A percentile compares a stretch with the other conserved stretches of the same genome.
Evolutionary conservation across 2,329 filamentous ascomycete genomes (phyloP).

Genomic region (Clarireedia paspali): DNA sequence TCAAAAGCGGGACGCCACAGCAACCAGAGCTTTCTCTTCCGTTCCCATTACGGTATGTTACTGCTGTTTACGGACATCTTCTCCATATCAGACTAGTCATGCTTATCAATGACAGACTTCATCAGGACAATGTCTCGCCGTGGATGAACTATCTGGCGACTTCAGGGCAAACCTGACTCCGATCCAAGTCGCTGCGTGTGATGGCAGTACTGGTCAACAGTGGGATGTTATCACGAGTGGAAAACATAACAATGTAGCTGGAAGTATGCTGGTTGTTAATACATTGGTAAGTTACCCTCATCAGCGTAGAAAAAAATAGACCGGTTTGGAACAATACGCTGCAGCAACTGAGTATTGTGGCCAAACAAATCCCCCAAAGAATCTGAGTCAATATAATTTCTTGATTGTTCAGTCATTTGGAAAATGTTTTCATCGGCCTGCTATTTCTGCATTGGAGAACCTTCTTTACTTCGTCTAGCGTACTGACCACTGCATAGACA

Average conservation of each 20-base stretch:
- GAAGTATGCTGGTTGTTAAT: conserved; percentile 44
- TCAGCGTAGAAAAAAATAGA: no score
- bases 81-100: not conserved
- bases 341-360: no score
- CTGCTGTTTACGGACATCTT: not conserved
- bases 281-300: conserved; percentile 32
- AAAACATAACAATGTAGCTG: conserved; percentile 40
- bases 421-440: not conserved
- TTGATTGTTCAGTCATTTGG: not conserved
- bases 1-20: conserved; percentile 35
- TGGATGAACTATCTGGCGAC: conserved; percentile 38
- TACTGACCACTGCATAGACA: conserved; percentile 29
- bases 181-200: conserved; percentile 34
- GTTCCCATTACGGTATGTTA: conserved; percentile 34
- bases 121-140: conserved; percentile 35
- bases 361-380: not conserved
- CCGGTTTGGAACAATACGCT: no score
- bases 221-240: conserved; percentile 41
- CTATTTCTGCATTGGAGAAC: not conserved
- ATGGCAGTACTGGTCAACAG: conserved; percentile 32
- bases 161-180: conserved; percentile 39
- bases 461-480: not conserved
- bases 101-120: conserved; percentile 16
- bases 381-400: not conserved
- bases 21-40: conserved; percentile 33